Evolutionary conservation across 257 asterid species (phyloP).

Genomic region (Anisodus tanguticus): DNA sequence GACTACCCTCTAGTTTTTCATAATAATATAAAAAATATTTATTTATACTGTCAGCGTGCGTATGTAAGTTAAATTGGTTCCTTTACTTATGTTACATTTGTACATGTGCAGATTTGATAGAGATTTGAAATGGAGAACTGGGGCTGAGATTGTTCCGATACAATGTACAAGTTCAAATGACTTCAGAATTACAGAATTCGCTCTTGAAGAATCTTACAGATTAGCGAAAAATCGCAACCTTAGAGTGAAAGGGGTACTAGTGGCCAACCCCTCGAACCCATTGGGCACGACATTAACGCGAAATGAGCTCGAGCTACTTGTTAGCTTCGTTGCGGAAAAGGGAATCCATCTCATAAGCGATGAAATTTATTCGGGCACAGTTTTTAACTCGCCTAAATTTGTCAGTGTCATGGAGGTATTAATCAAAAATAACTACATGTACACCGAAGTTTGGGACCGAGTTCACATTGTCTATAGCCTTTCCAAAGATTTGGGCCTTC

Average conservation of each 20-base stretch:
- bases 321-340: background rate
- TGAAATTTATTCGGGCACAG: conserved; percentile 28
- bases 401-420: conserved; percentile 30
- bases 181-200: conserved; percentile 9
- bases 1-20: no score
- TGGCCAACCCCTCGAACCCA: conserved; percentile 24
- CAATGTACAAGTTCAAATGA: conserved; percentile 26
- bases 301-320: conserved; percentile 5
- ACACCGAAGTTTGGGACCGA: conserved; percentile 24
- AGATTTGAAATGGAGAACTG: conserved; percentile 19
- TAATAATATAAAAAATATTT: no score
- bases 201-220: conserved; percentile 17
- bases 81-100: background rate
- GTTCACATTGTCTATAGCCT: conserved; percentile 33
- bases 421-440: conserved; percentile 23
- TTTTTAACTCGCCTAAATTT: conserved; percentile 22
- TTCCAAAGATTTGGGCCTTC: conserved; percentile 29
- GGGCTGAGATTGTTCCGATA: conserved; percentile 19
- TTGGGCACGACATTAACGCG: conserved; percentile 16
- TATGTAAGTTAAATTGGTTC: no score
- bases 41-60: no score
- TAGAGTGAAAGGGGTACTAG: conserved; percentile 24
- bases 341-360: conserved; percentile 28
- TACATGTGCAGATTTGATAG: conserved; percentile 18
- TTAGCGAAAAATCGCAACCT: conserved; percentile 20